Evolutionary conservation across 805 yeast genomes (phyloP).

Genomic region (Wickerhamomyces strasburgensis): DNA sequence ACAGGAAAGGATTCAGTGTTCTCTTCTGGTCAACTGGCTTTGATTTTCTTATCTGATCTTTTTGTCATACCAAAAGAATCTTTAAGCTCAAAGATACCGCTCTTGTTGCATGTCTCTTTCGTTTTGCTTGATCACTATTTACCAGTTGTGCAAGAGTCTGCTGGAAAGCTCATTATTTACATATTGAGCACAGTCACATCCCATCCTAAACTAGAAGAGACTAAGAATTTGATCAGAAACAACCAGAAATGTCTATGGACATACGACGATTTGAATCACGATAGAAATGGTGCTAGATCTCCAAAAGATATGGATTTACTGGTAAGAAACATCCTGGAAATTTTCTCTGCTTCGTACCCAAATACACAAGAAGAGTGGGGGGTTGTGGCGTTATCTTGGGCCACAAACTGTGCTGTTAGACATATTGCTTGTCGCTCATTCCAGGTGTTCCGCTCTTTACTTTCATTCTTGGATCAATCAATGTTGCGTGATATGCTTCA

Average conservation of each 20-base stretch:
- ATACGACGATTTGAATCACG: conserved; percentile 78
- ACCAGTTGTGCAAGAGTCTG: conserved; percentile 77
- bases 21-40: conserved; percentile 81
- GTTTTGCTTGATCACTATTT: conserved; percentile 86
- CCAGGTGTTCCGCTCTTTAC: conserved; percentile 80
- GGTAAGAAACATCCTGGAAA: conserved; percentile 55
- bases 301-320: conserved; percentile 81
- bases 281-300: conserved; percentile 73
- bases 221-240: conserved; percentile 53
- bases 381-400: conserved; percentile 80
- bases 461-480: conserved; percentile 74
- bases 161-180: conserved; percentile 68
- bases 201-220: conserved; percentile 47
- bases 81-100: conserved; percentile 55
- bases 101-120: conserved; percentile 72
- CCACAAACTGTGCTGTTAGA: conserved; percentile 94
- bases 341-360: conserved; percentile 45
- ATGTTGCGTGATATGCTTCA: conserved; percentile 95
- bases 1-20: conserved; percentile 68
- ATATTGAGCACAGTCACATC: conserved; percentile 54
- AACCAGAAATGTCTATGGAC: conserved; percentile 60
- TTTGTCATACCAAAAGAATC: conserved; percentile 63
- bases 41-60: conserved; percentile 79
- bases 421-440: conserved; percentile 96
- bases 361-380: conserved; percentile 80